Evolutionary conservation across 805 yeast species (phyloP), one percentile per base, ranked within the genome.

Genomic region (Huiozyma naganishii): DNA sequence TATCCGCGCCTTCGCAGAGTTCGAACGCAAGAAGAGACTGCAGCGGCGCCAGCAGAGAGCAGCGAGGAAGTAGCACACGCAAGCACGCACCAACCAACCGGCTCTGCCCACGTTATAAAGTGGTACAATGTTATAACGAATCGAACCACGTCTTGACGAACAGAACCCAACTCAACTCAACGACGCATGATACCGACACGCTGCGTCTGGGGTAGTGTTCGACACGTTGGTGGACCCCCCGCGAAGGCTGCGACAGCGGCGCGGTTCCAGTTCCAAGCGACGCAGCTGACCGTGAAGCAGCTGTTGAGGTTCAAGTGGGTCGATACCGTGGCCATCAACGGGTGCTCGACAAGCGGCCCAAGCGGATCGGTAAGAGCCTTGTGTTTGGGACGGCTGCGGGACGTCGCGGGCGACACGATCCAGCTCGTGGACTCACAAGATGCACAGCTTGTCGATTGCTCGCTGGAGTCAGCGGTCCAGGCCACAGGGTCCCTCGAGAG

Each of bases 291-390:
- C 23, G 23, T 17, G 23, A 17, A 17, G 23, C 23, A 17, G 23
- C 4, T 17, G 23, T 17, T 17, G 23, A 17, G 4, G 23, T 17
- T 17, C 23, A 17, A 17, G 23, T 2, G 4, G 23, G 23, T 2
- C 23, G 4, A 30, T 11, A 30, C 9, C 37, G 37, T 34, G 37
- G 37, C 23, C 29, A 50, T 90, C 6, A 77, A 85, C 49, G 97
- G 98, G 0, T 92, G 87, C 73, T 90, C 12, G 78, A 86, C 54
- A 69, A 74, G 23, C 79, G 80, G 50, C 92, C 95, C 0, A 72
- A 81, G 43, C 76, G 77, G 42, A 66, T 84, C 42, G 79, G 90
- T 4, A 78, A 77, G 42, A 64, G 64, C 8, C 66, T 85, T 40
- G 71, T 76, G 1, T 90, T 92, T 67, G 92, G 83, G 2, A 76